These are phyloP conservation scores for Guadua angustifolia DNA, from an alignment of 176 grass and related monocot species.

Conservation along the genomic window DNA sequence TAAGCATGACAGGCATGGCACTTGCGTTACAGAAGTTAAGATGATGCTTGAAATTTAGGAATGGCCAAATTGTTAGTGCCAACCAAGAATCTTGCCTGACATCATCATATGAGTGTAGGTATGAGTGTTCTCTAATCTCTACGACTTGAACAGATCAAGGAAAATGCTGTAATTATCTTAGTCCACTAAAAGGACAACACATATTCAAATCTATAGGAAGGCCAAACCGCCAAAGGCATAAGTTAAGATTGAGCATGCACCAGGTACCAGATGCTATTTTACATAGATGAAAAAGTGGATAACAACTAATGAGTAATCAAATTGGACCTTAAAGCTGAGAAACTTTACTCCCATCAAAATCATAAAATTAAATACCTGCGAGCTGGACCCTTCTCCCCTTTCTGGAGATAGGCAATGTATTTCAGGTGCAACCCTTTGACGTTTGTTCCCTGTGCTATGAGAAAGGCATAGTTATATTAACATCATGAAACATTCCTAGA, in stretches of 20 bases:
- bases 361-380: slow-evolving; percentile 50
- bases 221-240: not conserved
- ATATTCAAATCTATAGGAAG: not conserved
- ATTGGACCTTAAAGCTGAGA: not conserved
- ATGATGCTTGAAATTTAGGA: slow-evolving; percentile 15
- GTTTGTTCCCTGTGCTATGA: slow-evolving; percentile 39
- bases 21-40: slow-evolving; percentile 22
- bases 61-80: not conserved
- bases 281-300: slow-evolving; percentile 5
- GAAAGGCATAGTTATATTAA: slow-evolving; percentile 26
- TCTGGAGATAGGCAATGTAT: slow-evolving; percentile 38
- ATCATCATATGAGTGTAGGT: not conserved
- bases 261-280: not conserved
- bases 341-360: slow-evolving; percentile 7
- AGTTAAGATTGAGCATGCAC: not conserved
- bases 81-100: slow-evolving; percentile 16
- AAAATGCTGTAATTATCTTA: not conserved
- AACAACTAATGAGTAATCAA: slow-evolving; percentile 11
- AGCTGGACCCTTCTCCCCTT: slow-evolving; percentile 44
- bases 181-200: not conserved
- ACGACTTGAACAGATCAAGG: not conserved
- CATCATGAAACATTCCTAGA: not conserved
- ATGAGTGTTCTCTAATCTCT: not conserved
- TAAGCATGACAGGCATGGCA: not conserved
- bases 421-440: slow-evolving; percentile 32